Percentiles rank a stretch among this genome's conserved stretches.
These are phyloP conservation scores for Saccharomycopsis sp. DNA, from an alignment of 805 yeast genomes.

Conservation along the genomic window DNA sequence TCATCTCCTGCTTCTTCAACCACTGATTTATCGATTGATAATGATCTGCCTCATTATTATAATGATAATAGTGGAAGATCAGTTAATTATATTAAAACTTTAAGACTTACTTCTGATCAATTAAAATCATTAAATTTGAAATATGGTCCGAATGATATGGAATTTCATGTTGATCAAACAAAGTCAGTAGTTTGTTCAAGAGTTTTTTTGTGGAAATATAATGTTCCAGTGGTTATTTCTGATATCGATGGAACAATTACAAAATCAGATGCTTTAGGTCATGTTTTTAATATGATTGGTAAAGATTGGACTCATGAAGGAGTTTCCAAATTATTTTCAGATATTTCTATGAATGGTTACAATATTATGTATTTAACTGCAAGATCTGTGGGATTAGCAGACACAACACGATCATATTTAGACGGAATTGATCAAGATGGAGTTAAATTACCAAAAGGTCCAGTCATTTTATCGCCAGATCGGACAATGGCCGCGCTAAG, in stretches of 20 bases:
- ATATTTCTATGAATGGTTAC: slow-evolving; percentile 79
- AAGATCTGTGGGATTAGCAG: slow-evolving; percentile 92
- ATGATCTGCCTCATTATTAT: background rate
- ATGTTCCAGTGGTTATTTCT: slow-evolving; percentile 85
- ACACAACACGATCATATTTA: slow-evolving; percentile 76
- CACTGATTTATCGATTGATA: background rate
- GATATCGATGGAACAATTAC: slow-evolving; percentile 98
- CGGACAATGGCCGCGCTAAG: slow-evolving; percentile 90
- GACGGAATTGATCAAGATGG: slow-evolving; percentile 72
- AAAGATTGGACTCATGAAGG: slow-evolving; percentile 98
- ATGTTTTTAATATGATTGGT: slow-evolving; percentile 85
- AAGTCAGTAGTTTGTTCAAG: slow-evolving; percentile 66
- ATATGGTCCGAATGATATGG: slow-evolving; percentile 69
- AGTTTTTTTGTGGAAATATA: slow-evolving; percentile 72
- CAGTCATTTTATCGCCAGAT: slow-evolving; percentile 92
- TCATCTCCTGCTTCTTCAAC: background rate
- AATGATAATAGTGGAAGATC: background rate
- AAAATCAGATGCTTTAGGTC: slow-evolving; percentile 95
- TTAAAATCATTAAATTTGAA: slow-evolving; percentile 60
- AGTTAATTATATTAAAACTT: slow-evolving; percentile 63
- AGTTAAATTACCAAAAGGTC: slow-evolving; percentile 69
- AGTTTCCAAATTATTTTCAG: slow-evolving; percentile 85
- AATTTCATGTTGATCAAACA: slow-evolving; percentile 75
- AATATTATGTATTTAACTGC: slow-evolving; percentile 91
- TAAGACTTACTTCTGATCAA: slow-evolving; percentile 87